Percentiles rank a stretch among this genome's conserved stretches.
Evolutionary conservation across 257 asterid species (phyloP).

Genomic region (Ophiorrhiza pumila): DNA sequence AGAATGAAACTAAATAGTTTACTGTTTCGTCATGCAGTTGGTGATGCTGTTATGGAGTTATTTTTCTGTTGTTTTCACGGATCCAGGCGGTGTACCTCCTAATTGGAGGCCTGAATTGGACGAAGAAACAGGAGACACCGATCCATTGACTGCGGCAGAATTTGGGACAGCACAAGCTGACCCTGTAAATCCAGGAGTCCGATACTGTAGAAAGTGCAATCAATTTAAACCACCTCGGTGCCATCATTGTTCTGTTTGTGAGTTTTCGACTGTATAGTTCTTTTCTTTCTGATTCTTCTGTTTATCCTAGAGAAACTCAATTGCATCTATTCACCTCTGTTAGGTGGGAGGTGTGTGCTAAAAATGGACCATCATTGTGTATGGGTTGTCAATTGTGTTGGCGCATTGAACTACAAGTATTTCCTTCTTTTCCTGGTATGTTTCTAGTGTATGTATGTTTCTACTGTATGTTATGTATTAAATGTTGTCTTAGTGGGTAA

Average conservation of each 20-base stretch:
- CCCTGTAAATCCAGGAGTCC: conserved; percentile 48
- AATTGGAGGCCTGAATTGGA: conserved; percentile 85
- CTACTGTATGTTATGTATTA: conserved; percentile 9
- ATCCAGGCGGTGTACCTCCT: conserved; percentile 89
- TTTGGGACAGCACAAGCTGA: conserved; percentile 43
- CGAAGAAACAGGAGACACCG: conserved; percentile 83
- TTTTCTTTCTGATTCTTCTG: conserved; percentile 11
- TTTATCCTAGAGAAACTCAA: conserved; percentile 20
- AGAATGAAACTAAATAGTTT: neutral
- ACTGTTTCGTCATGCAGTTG: conserved; percentile 48
- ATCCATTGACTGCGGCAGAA: conserved; percentile 65
- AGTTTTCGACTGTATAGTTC: conserved; percentile 38
- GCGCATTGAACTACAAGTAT: conserved; percentile 94
- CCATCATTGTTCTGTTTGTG: conserved; percentile 99
- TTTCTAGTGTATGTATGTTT: conserved; percentile 34
- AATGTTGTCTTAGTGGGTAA: conserved; percentile 9
- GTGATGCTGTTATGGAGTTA: conserved; percentile 96
- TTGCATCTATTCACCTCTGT: conserved; percentile 15
- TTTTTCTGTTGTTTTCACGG: conserved; percentile 92
- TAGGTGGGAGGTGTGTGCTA: conserved; percentile 95
- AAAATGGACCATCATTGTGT: conserved; percentile 99
- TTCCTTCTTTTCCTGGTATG: conserved; percentile 97
- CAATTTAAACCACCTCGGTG: conserved; percentile 98
- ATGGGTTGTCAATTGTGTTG: conserved; percentile 99
- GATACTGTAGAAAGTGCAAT: conserved; percentile 91